These are phyloP conservation scores for Lagenaria siceraria DNA, from an alignment of 306 rosid genomes.

Conservation along the genomic window DNA sequence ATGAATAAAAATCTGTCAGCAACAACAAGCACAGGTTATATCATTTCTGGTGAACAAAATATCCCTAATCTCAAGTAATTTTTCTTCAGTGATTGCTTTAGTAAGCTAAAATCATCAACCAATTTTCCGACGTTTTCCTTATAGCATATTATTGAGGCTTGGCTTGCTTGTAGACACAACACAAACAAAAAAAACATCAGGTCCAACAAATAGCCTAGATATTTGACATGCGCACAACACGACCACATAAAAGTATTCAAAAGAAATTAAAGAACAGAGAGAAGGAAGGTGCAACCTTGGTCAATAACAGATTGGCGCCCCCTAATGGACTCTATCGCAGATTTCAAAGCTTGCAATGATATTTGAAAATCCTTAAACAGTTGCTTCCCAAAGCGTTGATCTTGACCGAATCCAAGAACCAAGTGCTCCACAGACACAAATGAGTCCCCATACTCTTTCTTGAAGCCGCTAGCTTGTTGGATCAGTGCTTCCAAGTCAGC, in stretches of 20 bases:
- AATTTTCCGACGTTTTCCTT: background rate
- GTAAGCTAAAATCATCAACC: background rate
- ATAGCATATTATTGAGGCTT: background rate
- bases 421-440: slow-evolving; percentile 93
- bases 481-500: slow-evolving; percentile 92
- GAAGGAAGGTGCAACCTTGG: slow-evolving; percentile 44
- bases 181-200: background rate
- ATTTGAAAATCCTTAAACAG: slow-evolving; percentile 76
- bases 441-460: slow-evolving; percentile 88
- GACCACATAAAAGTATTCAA: background rate
- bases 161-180: background rate
- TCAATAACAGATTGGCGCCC: slow-evolving; percentile 93
- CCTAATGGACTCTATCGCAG: slow-evolving; percentile 79
- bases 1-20: slow-evolving; percentile 66
- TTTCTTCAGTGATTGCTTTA: background rate
- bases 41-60: background rate
- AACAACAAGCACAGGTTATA: background rate
- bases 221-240: background rate
- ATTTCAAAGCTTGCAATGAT: slow-evolving; percentile 46
- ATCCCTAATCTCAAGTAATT: background rate
- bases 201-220: background rate
- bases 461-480: slow-evolving; percentile 78
- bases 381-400: slow-evolving; percentile 78
- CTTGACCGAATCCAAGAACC: slow-evolving; percentile 79
- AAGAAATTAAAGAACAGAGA: background rate